Percentiles rank a stretch among this genome's conserved stretches.
phyloP scores from a whole-genome alignment of 139 green algal genomes.

The Chlorella sp. region DNA sequence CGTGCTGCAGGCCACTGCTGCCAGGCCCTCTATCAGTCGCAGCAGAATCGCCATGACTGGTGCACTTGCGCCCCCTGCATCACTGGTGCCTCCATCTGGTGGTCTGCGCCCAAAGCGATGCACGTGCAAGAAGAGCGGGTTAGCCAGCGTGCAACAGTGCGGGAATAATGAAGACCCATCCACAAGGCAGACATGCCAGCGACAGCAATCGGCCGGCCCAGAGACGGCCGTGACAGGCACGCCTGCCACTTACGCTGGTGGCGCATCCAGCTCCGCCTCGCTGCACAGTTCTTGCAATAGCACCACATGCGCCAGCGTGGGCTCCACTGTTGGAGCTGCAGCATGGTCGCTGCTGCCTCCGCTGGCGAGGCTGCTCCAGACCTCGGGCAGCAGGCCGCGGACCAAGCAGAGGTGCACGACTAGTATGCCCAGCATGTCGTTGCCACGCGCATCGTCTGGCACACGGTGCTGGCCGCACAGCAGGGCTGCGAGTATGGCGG shows the following conservation, averaged over 20 bases:
- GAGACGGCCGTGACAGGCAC: background rate
- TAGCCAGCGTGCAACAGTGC: background rate
- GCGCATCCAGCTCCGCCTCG: slow-evolving; percentile 17
- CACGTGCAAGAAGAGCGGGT: background rate
- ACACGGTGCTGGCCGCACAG: slow-evolving; percentile 22
- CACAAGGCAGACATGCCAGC: background rate
- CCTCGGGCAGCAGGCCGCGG: slow-evolving; percentile 1
- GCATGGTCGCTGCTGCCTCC: background rate
- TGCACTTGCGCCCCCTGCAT: background rate
- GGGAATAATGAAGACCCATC: background rate
- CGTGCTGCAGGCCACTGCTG: background rate
- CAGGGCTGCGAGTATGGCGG: slow-evolving; percentile 12
- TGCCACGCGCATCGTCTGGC: slow-evolving; percentile 16
- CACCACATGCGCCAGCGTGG: slow-evolving; percentile 14
- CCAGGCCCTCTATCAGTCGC: slow-evolving; percentile 6
- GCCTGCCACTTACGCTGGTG: background rate
- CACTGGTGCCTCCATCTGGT: background rate
- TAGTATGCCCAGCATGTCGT: slow-evolving; percentile 31
- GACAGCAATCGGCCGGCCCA: background rate
- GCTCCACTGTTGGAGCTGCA: background rate
- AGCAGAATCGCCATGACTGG: slow-evolving; percentile 11
- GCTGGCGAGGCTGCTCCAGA: background rate
- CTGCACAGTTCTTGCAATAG: slow-evolving; percentile 21
- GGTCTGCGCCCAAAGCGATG: background rate
- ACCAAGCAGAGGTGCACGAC: slow-evolving; percentile 12